A percentile compares a stretch with the other conserved stretches of the same genome.
Conservation (phyloP, 257 asterid species). For the Pogostemon cablin region DNA sequence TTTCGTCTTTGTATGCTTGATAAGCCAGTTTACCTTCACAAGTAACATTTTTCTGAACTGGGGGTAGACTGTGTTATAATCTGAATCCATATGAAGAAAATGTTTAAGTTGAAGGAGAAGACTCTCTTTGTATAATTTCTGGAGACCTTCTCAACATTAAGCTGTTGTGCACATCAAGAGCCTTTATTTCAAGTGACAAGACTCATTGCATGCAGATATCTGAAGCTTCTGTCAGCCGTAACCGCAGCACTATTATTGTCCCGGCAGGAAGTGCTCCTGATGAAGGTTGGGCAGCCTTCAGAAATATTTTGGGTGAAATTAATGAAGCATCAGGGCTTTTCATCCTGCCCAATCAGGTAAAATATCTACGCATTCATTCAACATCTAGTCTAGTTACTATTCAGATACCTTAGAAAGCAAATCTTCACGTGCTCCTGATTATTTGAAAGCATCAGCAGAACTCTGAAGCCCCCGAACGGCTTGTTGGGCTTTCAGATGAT, state of each 20-base stretch:
- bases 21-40: constrained; percentile 1
- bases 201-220: constrained; percentile 66
- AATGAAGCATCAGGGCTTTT: constrained; percentile 83
- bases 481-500: constrained; percentile 92
- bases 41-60: constrained; percentile 8
- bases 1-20: not conserved
- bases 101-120: constrained; percentile 7
- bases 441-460: constrained; percentile 52
- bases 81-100: constrained; percentile 8
- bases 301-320: constrained; percentile 88
- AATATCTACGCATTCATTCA: not conserved
- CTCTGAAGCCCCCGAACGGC: constrained; percentile 70
- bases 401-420: constrained; percentile 32
- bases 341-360: constrained; percentile 72
- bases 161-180: constrained; percentile 12
- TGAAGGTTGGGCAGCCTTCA: constrained; percentile 96
- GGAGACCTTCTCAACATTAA: not conserved
- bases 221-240: constrained; percentile 96
- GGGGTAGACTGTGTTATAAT: constrained; percentile 20
- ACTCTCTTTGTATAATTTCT: not conserved
- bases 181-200: constrained; percentile 27
- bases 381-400: constrained; percentile 16
- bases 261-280: constrained; percentile 95
- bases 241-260: constrained; percentile 97
- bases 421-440: constrained; percentile 34